Percentiles rank a stretch among this genome's conserved stretches.
Evolutionary conservation across 371 early-diverging fungal species (phyloP).

Genomic region (Mortierella sp.): DNA sequence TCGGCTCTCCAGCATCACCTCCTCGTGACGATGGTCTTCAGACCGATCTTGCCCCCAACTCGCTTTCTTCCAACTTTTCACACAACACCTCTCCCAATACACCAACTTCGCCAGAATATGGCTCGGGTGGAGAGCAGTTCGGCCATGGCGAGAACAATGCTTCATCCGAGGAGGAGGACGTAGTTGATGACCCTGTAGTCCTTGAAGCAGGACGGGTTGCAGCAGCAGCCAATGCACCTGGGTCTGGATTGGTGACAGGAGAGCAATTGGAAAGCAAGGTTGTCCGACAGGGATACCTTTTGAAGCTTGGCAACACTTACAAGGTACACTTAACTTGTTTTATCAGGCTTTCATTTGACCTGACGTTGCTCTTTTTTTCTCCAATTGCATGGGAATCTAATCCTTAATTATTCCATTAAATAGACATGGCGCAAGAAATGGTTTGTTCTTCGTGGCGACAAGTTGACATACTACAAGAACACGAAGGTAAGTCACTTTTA

Average conservation of each 20-base stretch:
- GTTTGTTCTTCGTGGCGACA: constrained; percentile 86
- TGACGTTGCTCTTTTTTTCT: too few species aligned
- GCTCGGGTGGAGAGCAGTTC: constrained; percentile 38
- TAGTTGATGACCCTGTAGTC: constrained; percentile 53
- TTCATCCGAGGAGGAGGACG: constrained; percentile 54
- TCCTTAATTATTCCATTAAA: neutral
- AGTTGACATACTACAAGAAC: constrained; percentile 86
- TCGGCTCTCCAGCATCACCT: constrained; percentile 25
- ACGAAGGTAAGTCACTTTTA: constrained; percentile 66
- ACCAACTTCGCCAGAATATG: constrained; percentile 51
- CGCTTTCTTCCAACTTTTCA: constrained; percentile 48
- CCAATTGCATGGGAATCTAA: neutral
- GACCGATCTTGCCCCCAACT: constrained; percentile 30
- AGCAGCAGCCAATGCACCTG: constrained; percentile 55
- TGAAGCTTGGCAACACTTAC: constrained; percentile 75
- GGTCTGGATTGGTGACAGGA: constrained; percentile 49
- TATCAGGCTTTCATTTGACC: neutral
- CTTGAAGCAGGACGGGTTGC: constrained; percentile 50
- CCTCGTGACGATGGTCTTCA: constrained; percentile 15
- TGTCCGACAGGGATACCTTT: constrained; percentile 79
- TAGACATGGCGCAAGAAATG: constrained; percentile 88
- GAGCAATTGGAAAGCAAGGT: constrained; percentile 65
- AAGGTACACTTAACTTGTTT: constrained; percentile 60
- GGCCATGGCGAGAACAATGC: constrained; percentile 30
- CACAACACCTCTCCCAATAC: constrained; percentile 34